Percentiles rank a stretch among this genome's conserved stretches.
Evolutionary conservation across 2,329 filamentous ascomycete genomes (phyloP).

Genomic region (Neonectria hederae): DNA sequence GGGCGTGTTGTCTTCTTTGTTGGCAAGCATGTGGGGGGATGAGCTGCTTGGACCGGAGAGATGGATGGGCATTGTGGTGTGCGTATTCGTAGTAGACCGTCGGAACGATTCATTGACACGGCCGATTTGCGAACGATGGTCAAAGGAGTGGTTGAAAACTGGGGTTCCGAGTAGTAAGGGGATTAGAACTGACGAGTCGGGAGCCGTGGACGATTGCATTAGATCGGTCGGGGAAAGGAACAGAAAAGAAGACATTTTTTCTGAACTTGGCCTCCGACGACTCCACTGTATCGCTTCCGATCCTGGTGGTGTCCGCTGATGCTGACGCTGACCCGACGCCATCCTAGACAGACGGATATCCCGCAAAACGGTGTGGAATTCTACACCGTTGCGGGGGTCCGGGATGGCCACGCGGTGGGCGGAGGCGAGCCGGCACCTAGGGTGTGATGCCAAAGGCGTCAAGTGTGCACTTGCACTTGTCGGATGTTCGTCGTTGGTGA

Average conservation of each 20-base stretch:
- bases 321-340: constrained; percentile 30
- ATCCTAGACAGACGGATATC: constrained; percentile 27
- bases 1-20: constrained; percentile 8
- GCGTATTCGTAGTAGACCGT: constrained; percentile 2
- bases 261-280: constrained; percentile 27
- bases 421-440: constrained; percentile 4
- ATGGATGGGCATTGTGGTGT: constrained; percentile 7
- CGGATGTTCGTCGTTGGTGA: constrained; percentile 6
- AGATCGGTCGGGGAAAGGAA: constrained; percentile 35
- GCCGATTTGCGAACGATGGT: constrained; percentile 39
- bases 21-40: constrained; percentile 17
- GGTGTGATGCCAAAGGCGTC: neutral
- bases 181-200: constrained; percentile 17
- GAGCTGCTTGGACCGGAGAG: constrained; percentile 10
- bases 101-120: constrained; percentile 20
- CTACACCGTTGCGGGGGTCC: constrained; percentile 23
- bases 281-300: constrained; percentile 32
- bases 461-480: neutral
- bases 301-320: constrained; percentile 37
- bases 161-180: constrained; percentile 21
- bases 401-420: constrained; percentile 2
- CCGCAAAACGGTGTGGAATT: constrained; percentile 12
- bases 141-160: constrained; percentile 22
- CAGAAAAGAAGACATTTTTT: constrained; percentile 32
- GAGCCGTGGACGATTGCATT: constrained; percentile 29